A percentile compares a stretch with the other conserved stretches of the same genome.
Conservation (phyloP, 768 basidiomycete species). For the Mycena filopes region DNA sequence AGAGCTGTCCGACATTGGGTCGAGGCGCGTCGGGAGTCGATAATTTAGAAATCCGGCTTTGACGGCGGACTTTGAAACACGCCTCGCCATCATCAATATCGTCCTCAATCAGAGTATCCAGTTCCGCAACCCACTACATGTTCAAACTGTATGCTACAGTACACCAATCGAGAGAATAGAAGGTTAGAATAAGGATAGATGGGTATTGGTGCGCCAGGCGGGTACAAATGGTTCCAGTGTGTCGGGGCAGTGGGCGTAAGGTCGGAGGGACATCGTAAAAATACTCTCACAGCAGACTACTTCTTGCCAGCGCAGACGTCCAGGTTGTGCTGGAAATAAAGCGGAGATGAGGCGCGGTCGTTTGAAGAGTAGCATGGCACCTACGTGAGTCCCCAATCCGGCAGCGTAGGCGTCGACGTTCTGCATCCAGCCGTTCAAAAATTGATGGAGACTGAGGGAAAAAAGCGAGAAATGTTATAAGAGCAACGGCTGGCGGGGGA, state of each 20-base stretch:
- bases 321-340: slow-evolving; percentile 80
- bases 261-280: neutral
- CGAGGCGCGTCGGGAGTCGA: slow-evolving; percentile 40
- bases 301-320: slow-evolving; percentile 44
- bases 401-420: slow-evolving; percentile 62
- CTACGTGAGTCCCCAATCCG: neutral
- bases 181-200: neutral
- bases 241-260: slow-evolving; percentile 17
- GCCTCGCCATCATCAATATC: too few relatives aligned
- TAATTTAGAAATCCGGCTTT: neutral
- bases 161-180: neutral
- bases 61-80: too few relatives aligned
- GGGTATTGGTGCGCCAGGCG: slow-evolving; percentile 21
- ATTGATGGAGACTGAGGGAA: slow-evolving; percentile 68
- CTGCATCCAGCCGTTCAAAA: slow-evolving; percentile 78
- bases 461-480: neutral
- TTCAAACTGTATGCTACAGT: slow-evolving; percentile 15
- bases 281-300: neutral
- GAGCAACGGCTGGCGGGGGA: too few relatives aligned
- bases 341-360: slow-evolving; percentile 46
- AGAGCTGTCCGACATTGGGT: slow-evolving; percentile 43
- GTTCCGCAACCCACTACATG: neutral
- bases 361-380: too few relatives aligned
- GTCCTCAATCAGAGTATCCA: too few relatives aligned
- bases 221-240: slow-evolving; percentile 11